Base-by-base conservation (phyloP, 208 protist species). In the Herpetomonas tarakana region DNA sequence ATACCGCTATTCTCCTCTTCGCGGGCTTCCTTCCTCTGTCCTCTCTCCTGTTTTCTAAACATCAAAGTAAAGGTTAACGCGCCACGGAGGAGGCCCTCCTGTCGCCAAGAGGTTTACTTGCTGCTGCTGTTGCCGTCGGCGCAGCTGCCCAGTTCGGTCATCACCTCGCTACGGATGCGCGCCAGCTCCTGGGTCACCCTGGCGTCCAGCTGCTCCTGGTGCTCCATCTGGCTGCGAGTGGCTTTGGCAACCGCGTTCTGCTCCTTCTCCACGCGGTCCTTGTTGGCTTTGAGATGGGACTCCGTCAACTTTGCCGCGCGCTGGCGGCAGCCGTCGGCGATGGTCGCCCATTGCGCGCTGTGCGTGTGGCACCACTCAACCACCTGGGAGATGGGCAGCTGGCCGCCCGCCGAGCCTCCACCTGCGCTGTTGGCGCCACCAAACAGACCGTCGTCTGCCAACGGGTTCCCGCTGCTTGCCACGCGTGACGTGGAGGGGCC, bases 351-450 rank as follows among this genome's bases (percentile, higher is more conserved):
- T 14, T 56, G 28, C 0, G 19, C 47, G 1, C 14, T 14, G 58
- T 80, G 52, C 61, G 65, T 55, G 11, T 41, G 61, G 54, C 78
- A 69, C 83, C 83, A 90, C 6, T 80, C 65, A 26, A 90, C 75
- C 45, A 88, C 59, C 53, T 81, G 77, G 19, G 74, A 49, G 2
- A 76, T 76, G 31, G 58, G 74, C 35, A 77, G 39, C 6, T 16
- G 45, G n/a, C 41, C n/a, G 46, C 16, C 4, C 7, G 3, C 19
- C 45, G 38, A n/a, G 44, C 7, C 11, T 16, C 12, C 39, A 22
- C n/a, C 39, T n/a, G n/a, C n/a, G n/a, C n/a, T n/a, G n/a, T n/a
- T n/a, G n/a, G n/a, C n/a, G n/a, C n/a, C n/a, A n/a, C n/a, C n/a
- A n/a, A n/a, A n/a, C 22, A 9, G 21, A 7, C 24, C 39, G 4